These are phyloP conservation scores for Coemansia sp. DNA, from an alignment of 192 early-diverging fungal species.

Conservation along the genomic window DNA sequence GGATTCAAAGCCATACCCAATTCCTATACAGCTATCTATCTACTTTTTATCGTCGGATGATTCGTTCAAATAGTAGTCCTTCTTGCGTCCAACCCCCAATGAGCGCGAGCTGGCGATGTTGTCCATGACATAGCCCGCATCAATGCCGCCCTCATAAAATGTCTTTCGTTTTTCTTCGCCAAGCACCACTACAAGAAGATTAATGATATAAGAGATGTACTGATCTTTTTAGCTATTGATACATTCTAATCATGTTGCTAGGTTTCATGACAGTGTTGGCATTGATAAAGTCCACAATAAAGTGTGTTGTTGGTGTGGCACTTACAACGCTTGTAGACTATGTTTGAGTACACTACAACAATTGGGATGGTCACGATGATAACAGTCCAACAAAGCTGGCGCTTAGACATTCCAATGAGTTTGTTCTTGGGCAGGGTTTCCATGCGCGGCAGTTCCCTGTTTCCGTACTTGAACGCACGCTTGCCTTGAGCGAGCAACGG, in stretches of 20 bases:
- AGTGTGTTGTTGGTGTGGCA: too few species aligned
- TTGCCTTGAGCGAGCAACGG: conserved; percentile 19
- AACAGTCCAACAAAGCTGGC: conserved; percentile 46
- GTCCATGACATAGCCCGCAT: conserved; percentile 29
- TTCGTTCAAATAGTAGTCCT: not conserved
- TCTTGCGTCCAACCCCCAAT: not conserved
- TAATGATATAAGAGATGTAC: too few species aligned
- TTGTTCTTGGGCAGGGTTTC: conserved; percentile 28
- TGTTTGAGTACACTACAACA: conserved; percentile 29
- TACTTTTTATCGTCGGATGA: not conserved
- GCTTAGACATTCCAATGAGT: conserved; percentile 34
- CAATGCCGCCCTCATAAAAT: conserved; percentile 35
- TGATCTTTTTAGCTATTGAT: too few species aligned
- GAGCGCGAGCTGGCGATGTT: conserved; percentile 30
- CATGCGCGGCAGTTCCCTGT: conserved; percentile 33
- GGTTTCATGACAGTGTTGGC: too few species aligned
- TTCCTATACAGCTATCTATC: too few species aligned
- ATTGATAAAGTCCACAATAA: too few species aligned
- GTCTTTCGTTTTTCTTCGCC: conserved; percentile 36
- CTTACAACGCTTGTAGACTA: conserved; percentile 46
- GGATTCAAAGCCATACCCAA: too few species aligned
- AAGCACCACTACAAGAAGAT: conserved; percentile 25
- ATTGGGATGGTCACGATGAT: conserved; percentile 49
- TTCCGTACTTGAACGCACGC: conserved; percentile 22
- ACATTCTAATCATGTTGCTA: too few species aligned